Percentiles rank a stretch among this genome's conserved stretches.
Evolutionary conservation across 805 yeast species (phyloP).

Genomic region (Ogataea siamensis): DNA sequence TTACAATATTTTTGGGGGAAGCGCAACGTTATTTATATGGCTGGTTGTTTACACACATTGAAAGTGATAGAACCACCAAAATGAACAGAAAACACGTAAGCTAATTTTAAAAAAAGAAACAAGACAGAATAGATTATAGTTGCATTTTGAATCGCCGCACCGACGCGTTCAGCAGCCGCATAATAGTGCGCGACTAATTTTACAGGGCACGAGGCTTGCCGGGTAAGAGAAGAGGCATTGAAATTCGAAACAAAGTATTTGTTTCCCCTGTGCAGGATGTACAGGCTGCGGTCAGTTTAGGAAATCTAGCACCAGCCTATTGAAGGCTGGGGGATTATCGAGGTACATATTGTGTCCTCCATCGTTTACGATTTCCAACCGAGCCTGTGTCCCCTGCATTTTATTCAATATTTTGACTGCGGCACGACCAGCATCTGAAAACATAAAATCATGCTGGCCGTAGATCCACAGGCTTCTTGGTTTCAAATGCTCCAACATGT

Average conservation of each 20-base stretch:
- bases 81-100: constrained; percentile 16
- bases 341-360: constrained; percentile 78
- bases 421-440: constrained; percentile 54
- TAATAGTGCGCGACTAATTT: constrained; percentile 3
- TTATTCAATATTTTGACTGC: constrained; percentile 32
- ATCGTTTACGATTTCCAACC: constrained; percentile 43
- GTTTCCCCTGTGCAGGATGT: background rate
- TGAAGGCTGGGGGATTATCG: constrained; percentile 60
- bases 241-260: no score
- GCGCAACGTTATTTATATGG: constrained; percentile 9
- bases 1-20: constrained; percentile 4
- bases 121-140: constrained; percentile 6
- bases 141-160: background rate
- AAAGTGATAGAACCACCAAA: constrained; percentile 1
- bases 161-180: constrained; percentile 7
- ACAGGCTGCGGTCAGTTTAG: constrained; percentile 23
- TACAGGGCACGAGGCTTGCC: constrained; percentile 1
- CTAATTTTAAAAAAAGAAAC: constrained; percentile 11
- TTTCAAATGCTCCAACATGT: constrained; percentile 43
- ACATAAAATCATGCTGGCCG: constrained; percentile 79
- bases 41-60: constrained; percentile 2
- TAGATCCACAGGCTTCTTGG: constrained; percentile 47
- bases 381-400: constrained; percentile 23
- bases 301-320: constrained; percentile 41
- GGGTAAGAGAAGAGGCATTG: constrained; percentile 2